A percentile compares a stretch with the other conserved stretches of the same genome.
Conservation (phyloP, 2,329 filamentous ascomycete genomes). For the Colletotrichum falcatum region DNA sequence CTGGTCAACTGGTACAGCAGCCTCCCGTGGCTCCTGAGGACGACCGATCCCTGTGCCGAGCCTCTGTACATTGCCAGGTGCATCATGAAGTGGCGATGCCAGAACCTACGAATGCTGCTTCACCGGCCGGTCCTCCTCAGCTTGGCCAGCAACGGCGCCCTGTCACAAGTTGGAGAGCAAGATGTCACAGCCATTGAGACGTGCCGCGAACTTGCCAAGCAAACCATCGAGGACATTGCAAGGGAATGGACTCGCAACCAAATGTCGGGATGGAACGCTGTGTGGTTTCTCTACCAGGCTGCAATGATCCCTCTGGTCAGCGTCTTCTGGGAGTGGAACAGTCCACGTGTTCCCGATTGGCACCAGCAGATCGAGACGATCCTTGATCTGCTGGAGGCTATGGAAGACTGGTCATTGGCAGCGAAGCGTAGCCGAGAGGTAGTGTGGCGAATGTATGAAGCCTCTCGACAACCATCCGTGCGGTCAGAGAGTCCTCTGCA, state of each 20-base stretch:
- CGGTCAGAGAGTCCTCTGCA: constrained; percentile 47
- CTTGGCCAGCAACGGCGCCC: constrained; percentile 65
- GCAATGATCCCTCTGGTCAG: constrained; percentile 83
- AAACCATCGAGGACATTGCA: constrained; percentile 79
- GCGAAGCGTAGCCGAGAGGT: constrained; percentile 73
- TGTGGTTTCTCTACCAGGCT: constrained; percentile 85
- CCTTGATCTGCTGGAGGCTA: constrained; percentile 70
- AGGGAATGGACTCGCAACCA: constrained; percentile 78
- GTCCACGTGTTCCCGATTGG: constrained; percentile 62
- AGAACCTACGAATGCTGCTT: constrained; percentile 81
- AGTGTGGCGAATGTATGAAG: constrained; percentile 73
- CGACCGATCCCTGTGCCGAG: constrained; percentile 76
- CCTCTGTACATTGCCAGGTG: constrained; percentile 76
- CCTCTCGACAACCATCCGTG: constrained; percentile 56
- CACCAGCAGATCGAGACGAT: constrained; percentile 69
- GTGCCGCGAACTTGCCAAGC: constrained; percentile 76
- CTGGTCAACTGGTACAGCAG: constrained; percentile 79
- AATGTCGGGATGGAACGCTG: constrained; percentile 84
- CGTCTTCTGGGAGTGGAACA: constrained; percentile 75
- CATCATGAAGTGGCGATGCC: constrained; percentile 86
- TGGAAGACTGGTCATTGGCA: constrained; percentile 74
- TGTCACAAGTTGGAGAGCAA: constrained; percentile 65
- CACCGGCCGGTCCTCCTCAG: constrained; percentile 79
- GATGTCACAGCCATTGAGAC: constrained; percentile 76
- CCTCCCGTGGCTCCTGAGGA: constrained; percentile 74